Percentiles rank a stretch among this genome's conserved stretches.
These are phyloP conservation scores for Stentor coeruleus DNA, from an alignment of 73 alveolate species.

Conservation along the genomic window DNA sequence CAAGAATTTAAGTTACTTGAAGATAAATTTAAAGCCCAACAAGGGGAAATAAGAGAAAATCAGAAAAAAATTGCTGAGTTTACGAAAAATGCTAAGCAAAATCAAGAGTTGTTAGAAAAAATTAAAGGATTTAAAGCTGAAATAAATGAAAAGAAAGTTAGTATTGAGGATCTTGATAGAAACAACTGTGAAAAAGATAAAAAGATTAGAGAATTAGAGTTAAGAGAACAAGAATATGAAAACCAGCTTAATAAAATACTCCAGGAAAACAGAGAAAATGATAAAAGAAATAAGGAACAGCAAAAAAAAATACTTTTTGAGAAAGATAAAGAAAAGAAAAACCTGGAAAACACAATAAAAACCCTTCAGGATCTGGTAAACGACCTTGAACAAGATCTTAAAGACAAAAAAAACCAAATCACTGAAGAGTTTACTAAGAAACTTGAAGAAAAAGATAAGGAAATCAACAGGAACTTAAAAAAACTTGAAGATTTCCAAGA, in stretches of 20 bases:
- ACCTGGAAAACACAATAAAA: background rate
- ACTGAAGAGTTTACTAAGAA: no score
- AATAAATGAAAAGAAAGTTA: no score
- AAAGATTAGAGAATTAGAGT: background rate
- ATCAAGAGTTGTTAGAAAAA: background rate
- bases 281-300: background rate
- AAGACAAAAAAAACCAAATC: no score
- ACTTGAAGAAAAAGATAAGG: no score
- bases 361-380: background rate
- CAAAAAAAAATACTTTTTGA: background rate
- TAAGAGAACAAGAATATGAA: no score
- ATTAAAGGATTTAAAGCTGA: background rate
- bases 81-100: background rate
- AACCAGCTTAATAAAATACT: background rate
- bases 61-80: background rate
- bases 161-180: background rate
- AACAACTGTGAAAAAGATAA: background rate
- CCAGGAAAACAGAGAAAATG: background rate
- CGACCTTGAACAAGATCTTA: background rate
- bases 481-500: background rate
- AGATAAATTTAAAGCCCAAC: no score
- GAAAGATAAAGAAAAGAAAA: background rate
- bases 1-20: no score
- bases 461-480: background rate
- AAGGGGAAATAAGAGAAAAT: no score